Conservation (phyloP, 2,329 filamentous ascomycete genomes). For the Teratosphaeria pseudoeucalypti region DNA sequence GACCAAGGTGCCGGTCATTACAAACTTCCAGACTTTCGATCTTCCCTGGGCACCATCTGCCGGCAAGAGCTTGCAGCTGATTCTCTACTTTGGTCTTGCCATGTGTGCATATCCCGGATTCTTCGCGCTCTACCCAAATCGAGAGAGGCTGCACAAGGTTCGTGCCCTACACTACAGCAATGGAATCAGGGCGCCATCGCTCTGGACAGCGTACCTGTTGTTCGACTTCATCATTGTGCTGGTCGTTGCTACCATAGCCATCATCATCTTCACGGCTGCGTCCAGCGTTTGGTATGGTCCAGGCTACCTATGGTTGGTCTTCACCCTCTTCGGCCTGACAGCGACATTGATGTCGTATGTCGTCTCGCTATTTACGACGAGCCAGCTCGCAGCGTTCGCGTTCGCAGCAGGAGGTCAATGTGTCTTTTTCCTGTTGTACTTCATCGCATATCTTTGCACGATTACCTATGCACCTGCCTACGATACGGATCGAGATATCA, state of each 20-base stretch:
- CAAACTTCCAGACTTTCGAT: slow-evolving; percentile 65
- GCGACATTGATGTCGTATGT: slow-evolving; percentile 70
- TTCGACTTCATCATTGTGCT: slow-evolving; percentile 75
- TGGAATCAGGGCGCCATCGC: slow-evolving; percentile 67
- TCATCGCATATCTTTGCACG: slow-evolving; percentile 31
- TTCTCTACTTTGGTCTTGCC: slow-evolving; percentile 71
- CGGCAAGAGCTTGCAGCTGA: slow-evolving; percentile 65
- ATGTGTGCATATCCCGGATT: slow-evolving; percentile 73
- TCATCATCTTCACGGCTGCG: slow-evolving; percentile 57
- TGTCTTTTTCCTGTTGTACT: slow-evolving; percentile 37
- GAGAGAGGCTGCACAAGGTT: slow-evolving; percentile 68
- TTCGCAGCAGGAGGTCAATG: slow-evolving; percentile 70
- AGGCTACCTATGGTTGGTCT: slow-evolving; percentile 70
- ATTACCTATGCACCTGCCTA: slow-evolving; percentile 64
- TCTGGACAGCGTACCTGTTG: slow-evolving; percentile 68
- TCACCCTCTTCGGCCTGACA: slow-evolving; percentile 70
- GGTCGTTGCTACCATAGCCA: slow-evolving; percentile 52
- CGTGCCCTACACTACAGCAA: slow-evolving; percentile 85
- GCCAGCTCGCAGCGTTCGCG: slow-evolving; percentile 75
- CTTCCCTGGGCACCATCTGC: slow-evolving; percentile 58
- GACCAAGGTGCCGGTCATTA: slow-evolving; percentile 57
- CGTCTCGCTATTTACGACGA: slow-evolving; percentile 67
- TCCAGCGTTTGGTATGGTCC: slow-evolving; percentile 65
- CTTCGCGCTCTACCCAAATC: slow-evolving; percentile 80
- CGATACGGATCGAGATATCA: slow-evolving; percentile 55